A percentile compares a stretch with the other conserved stretches of the same genome.
Evolutionary conservation across 176 grass and related monocot genomes (phyloP).

Genomic region (Aegilops umbellulata): DNA sequence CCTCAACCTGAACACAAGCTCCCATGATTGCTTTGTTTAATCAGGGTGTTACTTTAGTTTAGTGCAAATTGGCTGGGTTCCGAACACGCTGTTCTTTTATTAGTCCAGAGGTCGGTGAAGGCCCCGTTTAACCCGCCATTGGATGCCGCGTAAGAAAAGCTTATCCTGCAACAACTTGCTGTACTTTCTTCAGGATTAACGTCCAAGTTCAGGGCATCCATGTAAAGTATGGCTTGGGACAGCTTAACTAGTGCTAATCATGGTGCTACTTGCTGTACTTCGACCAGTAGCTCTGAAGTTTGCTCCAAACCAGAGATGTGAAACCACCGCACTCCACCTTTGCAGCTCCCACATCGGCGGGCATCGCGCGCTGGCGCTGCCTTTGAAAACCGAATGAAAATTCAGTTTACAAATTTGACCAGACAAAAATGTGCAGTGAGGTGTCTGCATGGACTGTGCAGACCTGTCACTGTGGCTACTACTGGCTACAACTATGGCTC

Average conservation of each 20-base stretch:
- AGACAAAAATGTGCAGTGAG: background rate
- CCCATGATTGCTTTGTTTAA: background rate
- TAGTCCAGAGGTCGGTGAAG: background rate
- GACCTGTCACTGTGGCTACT: background rate
- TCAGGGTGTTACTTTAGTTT: background rate
- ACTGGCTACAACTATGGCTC: background rate
- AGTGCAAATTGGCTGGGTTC: constrained; percentile 26
- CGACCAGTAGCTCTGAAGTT: background rate
- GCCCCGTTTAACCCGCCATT: constrained; percentile 3
- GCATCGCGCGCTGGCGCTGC: background rate
- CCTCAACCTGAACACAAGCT: constrained; percentile 1
- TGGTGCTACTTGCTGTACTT: constrained; percentile 14
- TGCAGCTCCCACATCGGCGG: background rate
- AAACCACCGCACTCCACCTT: background rate
- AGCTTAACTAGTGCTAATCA: background rate
- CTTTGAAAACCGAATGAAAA: background rate
- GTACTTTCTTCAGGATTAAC: constrained; percentile 18
- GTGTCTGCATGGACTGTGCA: background rate
- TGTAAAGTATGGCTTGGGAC: background rate
- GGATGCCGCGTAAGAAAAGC: background rate
- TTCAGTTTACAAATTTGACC: background rate
- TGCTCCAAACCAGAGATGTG: background rate
- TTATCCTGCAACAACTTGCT: constrained; percentile 20
- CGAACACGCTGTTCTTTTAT: background rate
- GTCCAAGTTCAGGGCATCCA: constrained; percentile 27